A percentile compares a stretch with the other conserved stretches of the same genome.
Evolutionary conservation across 192 early-diverging fungal species (phyloP).

Genomic region (Podila minutissima): DNA sequence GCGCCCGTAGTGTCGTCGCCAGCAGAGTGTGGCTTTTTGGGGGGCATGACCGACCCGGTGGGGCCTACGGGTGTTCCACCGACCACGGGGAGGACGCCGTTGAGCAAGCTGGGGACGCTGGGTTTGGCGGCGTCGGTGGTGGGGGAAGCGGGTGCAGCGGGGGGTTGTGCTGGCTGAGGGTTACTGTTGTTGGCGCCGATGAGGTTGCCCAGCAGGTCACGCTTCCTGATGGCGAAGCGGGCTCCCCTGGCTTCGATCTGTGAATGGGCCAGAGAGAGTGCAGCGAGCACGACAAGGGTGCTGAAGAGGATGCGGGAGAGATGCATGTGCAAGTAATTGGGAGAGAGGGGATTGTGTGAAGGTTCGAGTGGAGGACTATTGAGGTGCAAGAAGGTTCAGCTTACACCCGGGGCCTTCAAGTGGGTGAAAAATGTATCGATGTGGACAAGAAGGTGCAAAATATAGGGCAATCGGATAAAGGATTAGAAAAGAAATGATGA

Average conservation of each 20-base stretch:
- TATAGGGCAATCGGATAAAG: too few relatives aligned
- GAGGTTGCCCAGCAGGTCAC: slow-evolving; percentile 6
- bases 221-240: not conserved
- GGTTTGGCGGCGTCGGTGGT: not conserved
- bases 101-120: slow-evolving; percentile 5
- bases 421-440: too few relatives aligned
- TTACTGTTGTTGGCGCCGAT: not conserved
- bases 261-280: not conserved
- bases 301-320: not conserved
- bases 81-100: slow-evolving; percentile 1
- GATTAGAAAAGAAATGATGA: too few relatives aligned
- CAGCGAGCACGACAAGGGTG: not conserved
- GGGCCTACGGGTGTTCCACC: not conserved
- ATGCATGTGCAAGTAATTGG: not conserved
- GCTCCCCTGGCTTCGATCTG: not conserved
- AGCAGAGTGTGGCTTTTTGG: slow-evolving; percentile 1
- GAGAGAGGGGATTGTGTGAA: not conserved
- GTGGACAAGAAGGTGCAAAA: too few relatives aligned
- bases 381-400: not conserved
- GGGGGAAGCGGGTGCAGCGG: not conserved
- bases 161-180: not conserved
- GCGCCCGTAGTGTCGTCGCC: not conserved
- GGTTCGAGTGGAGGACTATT: not conserved
- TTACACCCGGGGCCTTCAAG: not conserved
- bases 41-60: not conserved